Evolutionary conservation across 805 yeast genomes (phyloP), one percentile per base, ranked within the genome.

Genomic region (Spathaspora girioi): DNA sequence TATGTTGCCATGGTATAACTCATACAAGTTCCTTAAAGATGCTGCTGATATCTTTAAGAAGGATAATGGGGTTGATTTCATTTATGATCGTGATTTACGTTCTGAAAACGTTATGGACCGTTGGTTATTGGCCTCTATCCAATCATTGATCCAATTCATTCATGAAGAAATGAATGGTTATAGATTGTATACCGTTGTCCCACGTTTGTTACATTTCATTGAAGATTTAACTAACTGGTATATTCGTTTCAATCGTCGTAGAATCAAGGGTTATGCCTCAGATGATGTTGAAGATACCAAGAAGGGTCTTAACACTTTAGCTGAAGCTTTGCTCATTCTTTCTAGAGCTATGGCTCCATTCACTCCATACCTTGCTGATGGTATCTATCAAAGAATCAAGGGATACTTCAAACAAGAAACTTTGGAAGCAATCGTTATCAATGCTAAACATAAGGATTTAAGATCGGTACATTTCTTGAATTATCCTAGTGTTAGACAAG

Each of bases 151-250:
- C 59, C 81, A 82, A 67, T 89, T 79, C 66, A 89, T 94, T 62
- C 97, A 93, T 70, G 70, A 73, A 52, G 99, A 94, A 77, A 94
- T 94, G 99, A 71, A 68, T 48, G 87, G 81, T 57, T 94, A 94
- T 78, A 83, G 96, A 71, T 79, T 94, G 58, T 94, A 90, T 75
- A 91, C 97, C 43, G 99, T 94, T 60, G 98, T 94, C 59, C 97
- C 99, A 62, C 88, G 86, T 65, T 76, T 94, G 65, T 80, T 94
- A 65, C 80, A 82, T 53, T 86, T 94, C 70, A 88, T 94, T 68
- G 99, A 94, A 65, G 89, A 89, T 66, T 81, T 94, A 72, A 94
- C 99, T 59, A 94, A 94, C 78, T 94, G 98, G 98, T 94, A 94
- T 78, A 94, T 94, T 69, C 87, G 99, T 71, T 89, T 94, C 73